Evolutionary conservation across 305 asterid species (phyloP).

Genomic region (Plantago coronopus): DNA sequence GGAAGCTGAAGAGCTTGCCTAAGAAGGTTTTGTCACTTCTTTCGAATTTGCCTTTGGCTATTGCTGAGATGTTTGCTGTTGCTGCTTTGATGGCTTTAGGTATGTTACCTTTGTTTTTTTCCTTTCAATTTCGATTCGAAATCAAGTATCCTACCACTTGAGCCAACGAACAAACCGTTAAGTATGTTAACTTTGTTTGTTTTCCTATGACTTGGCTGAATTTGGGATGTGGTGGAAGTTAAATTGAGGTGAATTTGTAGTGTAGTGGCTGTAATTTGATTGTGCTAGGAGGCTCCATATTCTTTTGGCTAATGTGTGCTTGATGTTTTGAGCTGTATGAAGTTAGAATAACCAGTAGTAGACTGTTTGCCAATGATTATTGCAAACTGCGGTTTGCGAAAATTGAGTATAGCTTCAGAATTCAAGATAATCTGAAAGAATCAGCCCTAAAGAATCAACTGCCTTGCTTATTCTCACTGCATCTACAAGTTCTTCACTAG

Average conservation of each 20-base stretch:
- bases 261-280: not conserved
- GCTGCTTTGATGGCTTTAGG: conserved; percentile 89
- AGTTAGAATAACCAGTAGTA: not conserved
- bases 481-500: not conserved
- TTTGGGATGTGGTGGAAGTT: not conserved
- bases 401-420: too few species aligned
- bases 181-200: not conserved
- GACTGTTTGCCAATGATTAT: not conserved
- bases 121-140: too few species aligned
- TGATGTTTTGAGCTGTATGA: too few species aligned
- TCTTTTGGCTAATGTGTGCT: too few species aligned
- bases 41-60: conserved; percentile 66
- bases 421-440: too few species aligned
- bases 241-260: not conserved
- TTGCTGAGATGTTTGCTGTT: conserved; percentile 64
- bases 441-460: too few species aligned
- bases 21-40: conserved; percentile 47
- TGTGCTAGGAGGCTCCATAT: too few species aligned
- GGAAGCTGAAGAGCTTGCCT: conserved; percentile 35
- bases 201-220: not conserved
- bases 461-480: not conserved
- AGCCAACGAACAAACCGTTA: too few species aligned
- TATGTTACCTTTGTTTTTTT: conserved; percentile 20
- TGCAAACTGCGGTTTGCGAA: too few species aligned
- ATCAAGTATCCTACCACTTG: too few species aligned